Base-by-base conservation (phyloP, 2,329 filamentous ascomycete species). In the Aspergillus oerlinghausenensis region DNA sequence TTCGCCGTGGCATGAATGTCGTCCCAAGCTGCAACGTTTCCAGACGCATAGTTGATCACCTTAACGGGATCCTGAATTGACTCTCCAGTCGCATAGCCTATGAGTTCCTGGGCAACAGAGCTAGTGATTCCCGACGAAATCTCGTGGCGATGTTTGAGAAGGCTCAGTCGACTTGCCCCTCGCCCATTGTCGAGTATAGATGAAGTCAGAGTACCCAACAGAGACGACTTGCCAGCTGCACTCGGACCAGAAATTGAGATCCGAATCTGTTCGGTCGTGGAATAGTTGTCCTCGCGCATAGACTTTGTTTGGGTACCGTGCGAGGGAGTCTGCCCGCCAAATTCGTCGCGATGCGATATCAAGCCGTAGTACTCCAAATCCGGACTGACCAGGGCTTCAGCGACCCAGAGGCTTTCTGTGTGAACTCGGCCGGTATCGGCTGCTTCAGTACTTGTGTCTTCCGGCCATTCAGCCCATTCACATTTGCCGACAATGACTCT, bases 141-240 rank as follows among this genome's bases (percentile, higher is more conserved):
- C 71, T 99, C 94, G 70, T 99, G 94, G 10, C 90, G 86, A 73
- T 99, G 94, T 70, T 92, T 96, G 29, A 99, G 79, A 51, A 97
- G 81, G 66, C 90, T 93, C 26, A 97, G 79, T 53, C 94, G 85
- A 69, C 91, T 96, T 70, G 92, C 94, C 0, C 94, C 94, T 60
- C 92, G 83, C 0, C 93, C 93, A 71, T 97, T 97, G 70, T 99
- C 94, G 19, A 96, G 78, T 1, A 87, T 88, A 1, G 92, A 92
- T 0, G 91, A 96, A 0, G 90, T 93, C 26, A 99, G 75, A 0
- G 90, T 96, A 0, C 94, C 94, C 1, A 99, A 75, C 23, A 99
- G 76, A 32, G 90, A 95, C 1, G 93, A 96, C 73, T 99, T 99
- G 0, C 94, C 94, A 48, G 90, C 94, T 49, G 88, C 90, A 9